Percentiles rank a stretch among this genome's conserved stretches.
Conservation (phyloP, 345 rosid genomes). For the Ailanthus altissimus region DNA sequence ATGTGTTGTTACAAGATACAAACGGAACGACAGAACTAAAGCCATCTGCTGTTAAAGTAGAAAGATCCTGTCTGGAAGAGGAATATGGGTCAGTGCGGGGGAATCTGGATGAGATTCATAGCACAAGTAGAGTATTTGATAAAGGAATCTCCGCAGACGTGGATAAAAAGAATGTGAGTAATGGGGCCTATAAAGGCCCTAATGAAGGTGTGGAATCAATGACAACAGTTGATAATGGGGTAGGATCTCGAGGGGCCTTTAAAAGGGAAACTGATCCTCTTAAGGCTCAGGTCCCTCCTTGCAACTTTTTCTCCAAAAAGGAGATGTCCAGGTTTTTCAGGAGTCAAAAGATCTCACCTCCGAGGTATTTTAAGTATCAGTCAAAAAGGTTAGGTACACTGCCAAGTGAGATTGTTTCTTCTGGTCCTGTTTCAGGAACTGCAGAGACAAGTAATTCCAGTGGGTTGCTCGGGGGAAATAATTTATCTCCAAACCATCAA, state of each 20-base stretch:
- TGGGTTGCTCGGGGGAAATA: slow-evolving; percentile 31
- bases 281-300: slow-evolving; percentile 81
- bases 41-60: slow-evolving; percentile 29
- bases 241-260: slow-evolving; percentile 36
- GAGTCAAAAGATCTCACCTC: slow-evolving; percentile 56
- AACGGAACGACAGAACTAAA: slow-evolving; percentile 27
- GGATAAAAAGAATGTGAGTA: slow-evolving; percentile 30
- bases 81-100: slow-evolving; percentile 31
- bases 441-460: slow-evolving; percentile 41
- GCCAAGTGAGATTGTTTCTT: slow-evolving; percentile 30
- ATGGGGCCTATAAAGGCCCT: slow-evolving; percentile 30
- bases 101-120: slow-evolving; percentile 31
- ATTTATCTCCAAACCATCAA: slow-evolving; percentile 29
- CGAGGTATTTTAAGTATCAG: slow-evolving; percentile 47
- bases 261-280: slow-evolving; percentile 61
- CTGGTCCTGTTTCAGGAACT: slow-evolving; percentile 25
- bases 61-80: slow-evolving; percentile 37
- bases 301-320: slow-evolving; percentile 70
- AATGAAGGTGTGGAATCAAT: slow-evolving; percentile 32
- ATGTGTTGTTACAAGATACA: slow-evolving; percentile 19
- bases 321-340: slow-evolving; percentile 78
- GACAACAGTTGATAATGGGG: slow-evolving; percentile 31
- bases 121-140: slow-evolving; percentile 37
- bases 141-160: slow-evolving; percentile 27
- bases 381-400: slow-evolving; percentile 38